Conservation (phyloP, 768 basidiomycete genomes). For the Boletales sp. region DNA sequence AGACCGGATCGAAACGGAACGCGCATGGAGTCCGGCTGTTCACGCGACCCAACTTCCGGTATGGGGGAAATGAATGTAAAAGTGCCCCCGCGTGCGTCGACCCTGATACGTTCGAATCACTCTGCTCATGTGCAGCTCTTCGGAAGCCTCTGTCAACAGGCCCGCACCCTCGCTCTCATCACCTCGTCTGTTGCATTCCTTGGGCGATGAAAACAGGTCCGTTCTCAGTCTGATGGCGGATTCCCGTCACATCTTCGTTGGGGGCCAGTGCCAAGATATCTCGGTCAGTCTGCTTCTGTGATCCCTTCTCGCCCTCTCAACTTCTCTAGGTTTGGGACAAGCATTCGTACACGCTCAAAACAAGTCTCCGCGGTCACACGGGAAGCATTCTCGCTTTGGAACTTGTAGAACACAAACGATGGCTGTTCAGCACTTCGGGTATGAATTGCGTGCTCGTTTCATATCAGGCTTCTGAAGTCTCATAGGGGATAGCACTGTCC, state of each 20-base stretch:
- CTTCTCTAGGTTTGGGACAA: constrained; percentile 79
- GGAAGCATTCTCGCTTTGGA: constrained; percentile 81
- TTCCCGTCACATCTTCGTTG: constrained; percentile 72
- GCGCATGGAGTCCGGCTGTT: neutral
- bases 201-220: constrained; percentile 67
- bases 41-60: constrained; percentile 3
- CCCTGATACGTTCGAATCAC: neutral
- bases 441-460: constrained; percentile 15
- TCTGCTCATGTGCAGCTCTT: constrained; percentile 10
- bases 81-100: constrained; percentile 26
- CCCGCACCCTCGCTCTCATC: constrained; percentile 43
- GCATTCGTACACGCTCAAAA: constrained; percentile 60
- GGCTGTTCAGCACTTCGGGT: constrained; percentile 93
- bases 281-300: constrained; percentile 43
- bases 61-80: constrained; percentile 7
- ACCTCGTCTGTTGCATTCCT: constrained; percentile 61
- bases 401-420: constrained; percentile 68
- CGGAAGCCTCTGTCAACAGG: constrained; percentile 64
- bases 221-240: constrained; percentile 75
- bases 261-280: constrained; percentile 75
- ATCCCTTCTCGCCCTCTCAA: neutral
- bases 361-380: constrained; percentile 73
- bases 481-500: constrained; percentile 81
- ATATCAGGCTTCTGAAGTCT: constrained; percentile 1
- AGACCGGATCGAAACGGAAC: constrained; percentile 2